These are phyloP conservation scores for Penicillium nucicola DNA, from an alignment of 495 filamentous ascomycete species.

Conservation along the genomic window DNA sequence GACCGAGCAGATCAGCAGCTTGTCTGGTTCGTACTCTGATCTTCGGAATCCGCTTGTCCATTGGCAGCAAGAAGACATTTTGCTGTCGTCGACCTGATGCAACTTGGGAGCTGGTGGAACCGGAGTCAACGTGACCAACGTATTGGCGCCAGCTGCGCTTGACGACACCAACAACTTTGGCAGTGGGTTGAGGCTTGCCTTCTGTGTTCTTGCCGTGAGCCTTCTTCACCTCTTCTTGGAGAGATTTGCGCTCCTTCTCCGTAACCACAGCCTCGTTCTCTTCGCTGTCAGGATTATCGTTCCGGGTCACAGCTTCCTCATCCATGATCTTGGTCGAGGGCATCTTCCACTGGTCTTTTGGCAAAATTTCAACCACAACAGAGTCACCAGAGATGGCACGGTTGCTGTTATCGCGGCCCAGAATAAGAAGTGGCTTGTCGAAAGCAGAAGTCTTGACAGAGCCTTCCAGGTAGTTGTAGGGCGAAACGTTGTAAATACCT, in stretches of 20 bases:
- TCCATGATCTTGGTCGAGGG: conserved; percentile 94
- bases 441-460: conserved; percentile 87
- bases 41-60: conserved; percentile 97
- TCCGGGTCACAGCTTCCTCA: conserved; percentile 85
- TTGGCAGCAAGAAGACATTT: conserved; percentile 88
- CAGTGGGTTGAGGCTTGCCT: conserved; percentile 83
- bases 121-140: conserved; percentile 88
- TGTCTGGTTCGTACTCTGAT: conserved; percentile 90
- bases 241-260: conserved; percentile 76
- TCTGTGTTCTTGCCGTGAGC: conserved; percentile 76
- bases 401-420: conserved; percentile 97
- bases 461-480: conserved; percentile 95
- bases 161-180: conserved; percentile 85
- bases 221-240: conserved; percentile 87
- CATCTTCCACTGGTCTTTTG: conserved; percentile 93
- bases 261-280: conserved; percentile 73
- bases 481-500: conserved; percentile 91
- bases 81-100: conserved; percentile 80
- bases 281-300: conserved; percentile 86
- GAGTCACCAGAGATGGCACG: conserved; percentile 85
- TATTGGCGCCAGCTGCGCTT: conserved; percentile 98
- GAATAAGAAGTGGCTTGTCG: conserved; percentile 78
- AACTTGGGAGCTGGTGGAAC: conserved; percentile 67
- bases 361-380: conserved; percentile 87
- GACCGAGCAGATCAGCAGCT: conserved; percentile 79